Base-by-base conservation (phyloP, 345 rosid species). In the Syzygium jambos region DNA sequence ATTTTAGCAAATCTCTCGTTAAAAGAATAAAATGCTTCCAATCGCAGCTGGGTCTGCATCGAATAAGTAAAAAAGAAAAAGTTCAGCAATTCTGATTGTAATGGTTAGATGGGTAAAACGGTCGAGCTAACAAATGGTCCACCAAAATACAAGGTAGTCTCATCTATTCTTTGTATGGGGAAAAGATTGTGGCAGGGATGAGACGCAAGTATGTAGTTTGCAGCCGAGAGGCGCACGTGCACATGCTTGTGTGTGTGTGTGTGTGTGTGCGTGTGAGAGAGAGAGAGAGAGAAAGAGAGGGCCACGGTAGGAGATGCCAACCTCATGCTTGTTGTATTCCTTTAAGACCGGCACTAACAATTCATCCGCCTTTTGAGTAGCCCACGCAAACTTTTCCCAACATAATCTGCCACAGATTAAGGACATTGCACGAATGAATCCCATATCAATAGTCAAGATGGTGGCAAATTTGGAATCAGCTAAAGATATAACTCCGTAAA, bases 301-400 rank as follows among this genome's bases (percentile, higher is more conserved):
- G 80, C 17, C 78, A 34, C 21, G 3, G 23, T 16, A 84, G 4
- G 23, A 14, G 19, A 78, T 51, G 10, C 90, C 85, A 86, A 97
- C 99, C 99, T 98, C 99, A 11, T 92, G 97, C 88, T 96, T 98
- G 87, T 95, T 93, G 55, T 94, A 98, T 92, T 98, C 99, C 89
- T 95, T 96, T 91, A 98, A 90, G 91, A 98, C 99, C 57, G 98
- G 99, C 87, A 94, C 78, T 38, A 96, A 93, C 88, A 98, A 90
- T 88, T 96, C 98, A 88, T 96, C 97, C 41, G 95, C 93, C 90
- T 98, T 98, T 88, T 93, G 94, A 85, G 95, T 59, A 88, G 90
- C 93, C 99, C 99, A 98, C 23, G 95, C 98, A 93, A 98, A 95
- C 89, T 94, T 96, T 85, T 98, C 99, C 97, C 97, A 95, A 93